phyloP scores from a whole-genome alignment of 305 asterid species.

The Fraxinus albicans region DNA sequence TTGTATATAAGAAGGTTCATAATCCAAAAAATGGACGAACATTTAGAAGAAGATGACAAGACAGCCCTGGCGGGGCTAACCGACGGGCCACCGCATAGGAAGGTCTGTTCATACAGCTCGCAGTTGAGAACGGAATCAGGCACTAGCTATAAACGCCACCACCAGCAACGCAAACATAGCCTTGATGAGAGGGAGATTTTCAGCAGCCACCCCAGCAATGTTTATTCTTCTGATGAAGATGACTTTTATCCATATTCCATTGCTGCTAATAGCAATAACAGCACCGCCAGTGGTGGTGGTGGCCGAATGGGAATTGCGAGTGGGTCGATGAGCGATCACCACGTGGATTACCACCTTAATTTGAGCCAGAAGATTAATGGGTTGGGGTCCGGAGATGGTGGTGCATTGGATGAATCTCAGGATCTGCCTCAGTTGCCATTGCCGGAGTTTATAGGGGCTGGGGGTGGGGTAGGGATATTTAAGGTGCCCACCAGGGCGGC shows the following conservation, averaged over 20 bases:
- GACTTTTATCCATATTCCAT: conserved; percentile 71
- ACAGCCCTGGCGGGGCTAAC: conserved; percentile 51
- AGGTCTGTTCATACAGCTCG: conserved; percentile 72
- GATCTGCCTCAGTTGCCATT: conserved; percentile 41
- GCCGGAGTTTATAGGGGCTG: conserved; percentile 70
- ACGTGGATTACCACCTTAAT: conserved; percentile 28
- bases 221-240: conserved; percentile 48
- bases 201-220: conserved; percentile 28
- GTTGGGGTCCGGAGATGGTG: conserved; percentile 12
- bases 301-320: neutral
- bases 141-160: conserved; percentile 57
- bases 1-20: neutral
- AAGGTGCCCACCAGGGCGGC: conserved; percentile 74
- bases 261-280: neutral
- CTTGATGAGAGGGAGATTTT: conserved; percentile 66
- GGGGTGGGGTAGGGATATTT: conserved; percentile 67
- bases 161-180: conserved; percentile 77
- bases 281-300: conserved; percentile 10
- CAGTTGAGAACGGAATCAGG: conserved; percentile 73
- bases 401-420: conserved; percentile 24
- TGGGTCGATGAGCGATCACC: conserved; percentile 31
- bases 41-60: conserved; percentile 53
- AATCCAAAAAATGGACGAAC: conserved; percentile 30
- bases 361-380: conserved; percentile 29
- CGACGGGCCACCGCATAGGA: conserved; percentile 54